These are phyloP conservation scores for Tothia fuscella DNA, from an alignment of 2,329 filamentous ascomycete species.

Conservation along the genomic window DNA sequence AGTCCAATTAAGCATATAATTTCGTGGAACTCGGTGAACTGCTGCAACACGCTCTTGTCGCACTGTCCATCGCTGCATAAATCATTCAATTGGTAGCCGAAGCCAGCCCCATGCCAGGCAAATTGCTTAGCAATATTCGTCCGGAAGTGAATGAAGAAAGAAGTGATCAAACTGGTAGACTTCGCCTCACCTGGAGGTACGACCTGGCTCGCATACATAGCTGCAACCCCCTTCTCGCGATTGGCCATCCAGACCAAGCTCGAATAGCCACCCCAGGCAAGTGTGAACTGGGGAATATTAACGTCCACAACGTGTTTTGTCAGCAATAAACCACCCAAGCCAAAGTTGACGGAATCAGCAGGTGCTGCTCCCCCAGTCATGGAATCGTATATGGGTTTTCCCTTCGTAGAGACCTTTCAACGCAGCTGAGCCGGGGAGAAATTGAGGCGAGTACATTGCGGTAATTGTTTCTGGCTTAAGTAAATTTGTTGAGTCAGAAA, in stretches of 20 bases:
- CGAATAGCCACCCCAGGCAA: conserved; percentile 8
- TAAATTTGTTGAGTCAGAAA: conserved; percentile 12
- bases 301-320: conserved; percentile 7
- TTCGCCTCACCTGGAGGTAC: conserved; percentile 1
- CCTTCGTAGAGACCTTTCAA: conserved; percentile 6
- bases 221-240: conserved; percentile 6
- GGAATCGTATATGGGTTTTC: conserved; percentile 5
- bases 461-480: conserved; percentile 15
- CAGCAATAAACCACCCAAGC: conserved; percentile 12
- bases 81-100: no score
- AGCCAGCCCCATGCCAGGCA: no score
- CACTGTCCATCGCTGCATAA: no score
- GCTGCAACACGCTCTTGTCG: no score
- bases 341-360: conserved; percentile 11
- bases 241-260: conserved; percentile 8
- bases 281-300: conserved; percentile 6
- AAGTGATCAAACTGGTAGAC: not conserved
- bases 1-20: no score
- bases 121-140: no score
- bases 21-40: no score
- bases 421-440: conserved; percentile 5
- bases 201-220: conserved; percentile 1
- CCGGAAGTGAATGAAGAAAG: not conserved
- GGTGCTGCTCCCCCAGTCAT: conserved; percentile 9
- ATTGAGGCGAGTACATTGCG: conserved; percentile 18